Evolutionary conservation across 306 rosid genomes (phyloP).

Genomic region (Gastrolobium villosum): DNA sequence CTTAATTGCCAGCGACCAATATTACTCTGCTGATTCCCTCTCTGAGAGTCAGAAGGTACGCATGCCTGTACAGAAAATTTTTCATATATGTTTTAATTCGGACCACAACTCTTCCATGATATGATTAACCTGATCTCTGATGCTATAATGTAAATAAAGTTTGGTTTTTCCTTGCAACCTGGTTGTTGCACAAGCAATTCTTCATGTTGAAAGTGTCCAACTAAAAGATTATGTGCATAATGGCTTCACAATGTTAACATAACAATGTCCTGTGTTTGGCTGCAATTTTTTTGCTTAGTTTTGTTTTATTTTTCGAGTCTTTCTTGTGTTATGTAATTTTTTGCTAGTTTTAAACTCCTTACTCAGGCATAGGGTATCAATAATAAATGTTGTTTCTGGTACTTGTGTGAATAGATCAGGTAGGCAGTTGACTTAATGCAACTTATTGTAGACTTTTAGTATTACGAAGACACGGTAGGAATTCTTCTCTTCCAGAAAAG

Average conservation of each 20-base stretch:
- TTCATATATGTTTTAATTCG: constrained; percentile 40
- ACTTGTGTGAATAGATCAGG: background rate
- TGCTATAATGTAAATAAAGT: background rate
- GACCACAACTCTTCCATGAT: constrained; percentile 30
- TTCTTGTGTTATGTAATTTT: constrained; percentile 3
- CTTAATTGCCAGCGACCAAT: constrained; percentile 74
- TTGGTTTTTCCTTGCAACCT: background rate
- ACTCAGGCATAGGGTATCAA: background rate
- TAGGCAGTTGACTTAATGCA: constrained; percentile 10
- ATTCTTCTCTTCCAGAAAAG: background rate
- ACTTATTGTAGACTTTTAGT: background rate
- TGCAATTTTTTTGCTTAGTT: background rate
- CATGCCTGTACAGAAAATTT: background rate
- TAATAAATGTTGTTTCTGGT: constrained; percentile 17
- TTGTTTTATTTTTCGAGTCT: constrained; percentile 22
- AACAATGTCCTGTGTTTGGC: background rate
- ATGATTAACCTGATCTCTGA: constrained; percentile 39
- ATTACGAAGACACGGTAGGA: background rate
- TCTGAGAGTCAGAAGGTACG: constrained; percentile 78
- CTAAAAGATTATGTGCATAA: background rate
- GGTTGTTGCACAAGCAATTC: constrained; percentile 25
- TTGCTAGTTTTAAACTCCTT: constrained; percentile 10
- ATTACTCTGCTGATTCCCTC: constrained; percentile 74
- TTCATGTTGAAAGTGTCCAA: constrained; percentile 15
- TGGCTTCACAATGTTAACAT: constrained; percentile 29